Percentiles rank a stretch among this genome's conserved stretches.
These are phyloP conservation scores for Cladosporium sp. DNA, from an alignment of 2,329 filamentous ascomycete species.

Conservation along the genomic window DNA sequence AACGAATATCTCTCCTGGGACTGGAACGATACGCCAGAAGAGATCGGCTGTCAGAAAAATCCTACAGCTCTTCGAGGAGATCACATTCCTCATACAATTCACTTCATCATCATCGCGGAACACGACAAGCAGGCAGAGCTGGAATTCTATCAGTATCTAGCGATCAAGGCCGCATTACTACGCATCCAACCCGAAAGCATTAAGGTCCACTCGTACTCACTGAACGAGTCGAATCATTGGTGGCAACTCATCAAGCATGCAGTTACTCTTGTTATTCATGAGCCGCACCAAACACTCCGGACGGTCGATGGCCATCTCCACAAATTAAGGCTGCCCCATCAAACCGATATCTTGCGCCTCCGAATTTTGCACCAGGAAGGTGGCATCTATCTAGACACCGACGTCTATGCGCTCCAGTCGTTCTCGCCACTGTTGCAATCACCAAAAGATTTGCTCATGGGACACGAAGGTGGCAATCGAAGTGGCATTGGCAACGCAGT, in stretches of 20 bases:
- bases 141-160: slow-evolving; percentile 22
- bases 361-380: slow-evolving; percentile 23
- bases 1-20: slow-evolving; percentile 9
- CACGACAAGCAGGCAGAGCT: slow-evolving; percentile 22
- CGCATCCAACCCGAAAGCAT: slow-evolving; percentile 20
- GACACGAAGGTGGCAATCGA: slow-evolving; percentile 27
- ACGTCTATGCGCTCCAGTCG: slow-evolving; percentile 24
- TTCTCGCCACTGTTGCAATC: slow-evolving; percentile 22
- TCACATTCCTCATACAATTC: slow-evolving; percentile 20
- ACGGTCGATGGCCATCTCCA: slow-evolving; percentile 6
- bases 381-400: slow-evolving; percentile 27
- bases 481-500: slow-evolving; percentile 26
- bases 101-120: slow-evolving; percentile 24
- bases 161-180: slow-evolving; percentile 25
- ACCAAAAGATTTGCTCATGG: slow-evolving; percentile 23
- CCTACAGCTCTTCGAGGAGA: background rate
- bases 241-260: slow-evolving; percentile 19
- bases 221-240: slow-evolving; percentile 9
- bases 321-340: slow-evolving; percentile 21
- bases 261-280: slow-evolving; percentile 16
- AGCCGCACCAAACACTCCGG: background rate
- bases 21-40: slow-evolving; percentile 6
- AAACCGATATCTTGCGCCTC: slow-evolving; percentile 24
- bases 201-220: slow-evolving; percentile 22
- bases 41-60: background rate